phyloP scores from a whole-genome alignment of 192 early-diverging fungal genomes.

The Gigaspora rosea region DNA sequence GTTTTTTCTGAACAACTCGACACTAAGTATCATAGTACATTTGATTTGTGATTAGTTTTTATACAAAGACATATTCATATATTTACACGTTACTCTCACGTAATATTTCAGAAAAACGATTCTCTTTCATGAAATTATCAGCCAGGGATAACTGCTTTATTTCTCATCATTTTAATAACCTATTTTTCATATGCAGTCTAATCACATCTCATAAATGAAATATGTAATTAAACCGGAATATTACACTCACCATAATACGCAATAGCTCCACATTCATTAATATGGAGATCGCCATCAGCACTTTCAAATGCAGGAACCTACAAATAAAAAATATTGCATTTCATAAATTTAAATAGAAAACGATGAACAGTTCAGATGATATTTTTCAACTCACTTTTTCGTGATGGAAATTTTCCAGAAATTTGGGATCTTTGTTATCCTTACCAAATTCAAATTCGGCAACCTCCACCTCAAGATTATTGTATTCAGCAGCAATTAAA shows the following conservation, averaged over 20 bases:
- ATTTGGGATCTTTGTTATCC: slow-evolving; percentile 81
- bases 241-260: slow-evolving; percentile 79
- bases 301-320: slow-evolving; percentile 84
- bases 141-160: slow-evolving; percentile 55
- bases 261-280: slow-evolving; percentile 85
- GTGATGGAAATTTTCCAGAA: slow-evolving; percentile 87
- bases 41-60: not conserved
- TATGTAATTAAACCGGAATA: not conserved
- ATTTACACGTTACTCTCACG: not conserved
- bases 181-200: not conserved
- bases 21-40: slow-evolving; percentile 35
- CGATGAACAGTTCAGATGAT: not conserved
- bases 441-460: slow-evolving; percentile 65
- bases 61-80: not conserved
- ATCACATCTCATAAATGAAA: not conserved
- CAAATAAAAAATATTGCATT: not conserved
- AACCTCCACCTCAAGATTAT: slow-evolving; percentile 72
- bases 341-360: too few relatives aligned
- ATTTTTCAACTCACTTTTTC: slow-evolving; percentile 59
- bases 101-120: not conserved
- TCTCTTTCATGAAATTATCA: slow-evolving; percentile 33
- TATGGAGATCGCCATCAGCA: slow-evolving; percentile 66
- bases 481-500: slow-evolving; percentile 72
- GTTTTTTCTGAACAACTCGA: slow-evolving; percentile 51
- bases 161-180: slow-evolving; percentile 44